Base-by-base conservation (phyloP, 2,329 filamentous ascomycete species). In the Fusarium newnesense region DNA sequence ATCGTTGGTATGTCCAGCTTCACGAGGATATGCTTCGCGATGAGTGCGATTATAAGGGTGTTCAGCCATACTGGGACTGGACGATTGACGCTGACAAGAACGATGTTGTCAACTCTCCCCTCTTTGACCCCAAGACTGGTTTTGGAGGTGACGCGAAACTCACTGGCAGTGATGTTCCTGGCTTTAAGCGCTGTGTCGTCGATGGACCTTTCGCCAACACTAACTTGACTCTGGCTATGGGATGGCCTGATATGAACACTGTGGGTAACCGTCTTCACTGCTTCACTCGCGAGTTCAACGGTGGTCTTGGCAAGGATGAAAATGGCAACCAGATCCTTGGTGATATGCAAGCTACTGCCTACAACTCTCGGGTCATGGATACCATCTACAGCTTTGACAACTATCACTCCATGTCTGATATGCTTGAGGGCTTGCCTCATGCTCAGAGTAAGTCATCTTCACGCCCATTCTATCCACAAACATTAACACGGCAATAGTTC, bases 21-120 rank as follows among this genome's bases (percentile, higher is more conserved):
- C 67, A 69, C 6, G 67, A 69, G 16, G n/a, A 69, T 21, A 19
- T 69, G 7, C 58, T 69, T 1, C 60, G 65, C 12, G 39, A 53
- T n/a, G 67, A 69, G 46, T 69, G 67, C 5, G 24, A 26, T 13
- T 69, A 52, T 6, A 69, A 69, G 39, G 67, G 67, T 15, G 58
- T 58, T 0, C 65, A 69, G 7, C 67, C 67, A 1, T 69, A 69
- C 36, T 69, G 67, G 67, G 67, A 69, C 30, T 69, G 67, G 67
- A 58, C 32, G 4, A 69, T 69, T 9, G 67, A 69, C 16, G 67
- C 49, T 1, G 65, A 69, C 4, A 69, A 69, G 40, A 18, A 37
- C 1, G 58, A 69, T 3, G 40, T 46, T 0, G 28, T 36, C 9
- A 69, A 69, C 10, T 69, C 67, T 24, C 67, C 67, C 4, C 9